phyloP scores from a whole-genome alignment of 2,329 filamentous ascomycete genomes.

The Sporothrix schenckii region DNA sequence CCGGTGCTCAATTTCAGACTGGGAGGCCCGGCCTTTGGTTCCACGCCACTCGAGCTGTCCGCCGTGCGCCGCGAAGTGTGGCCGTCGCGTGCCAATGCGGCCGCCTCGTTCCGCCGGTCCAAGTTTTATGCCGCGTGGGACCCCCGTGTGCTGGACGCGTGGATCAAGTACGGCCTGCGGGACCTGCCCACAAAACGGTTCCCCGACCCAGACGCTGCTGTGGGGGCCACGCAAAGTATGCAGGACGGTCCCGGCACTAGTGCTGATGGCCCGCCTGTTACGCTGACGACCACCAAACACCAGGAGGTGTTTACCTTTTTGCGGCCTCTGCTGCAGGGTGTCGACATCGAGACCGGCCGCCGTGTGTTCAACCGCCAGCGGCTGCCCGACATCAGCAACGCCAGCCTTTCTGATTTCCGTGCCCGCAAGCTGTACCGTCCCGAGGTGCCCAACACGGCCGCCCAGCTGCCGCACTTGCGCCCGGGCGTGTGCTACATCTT shows the following conservation, averaged over 20 bases:
- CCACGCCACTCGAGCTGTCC: constrained; percentile 61
- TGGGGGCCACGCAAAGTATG: constrained; percentile 26
- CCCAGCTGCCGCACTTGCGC: constrained; percentile 61
- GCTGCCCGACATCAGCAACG: constrained; percentile 52
- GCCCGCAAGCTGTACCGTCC: constrained; percentile 67
- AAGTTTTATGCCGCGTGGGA: constrained; percentile 86
- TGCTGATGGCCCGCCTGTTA: constrained; percentile 51
- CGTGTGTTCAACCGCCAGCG: constrained; percentile 47
- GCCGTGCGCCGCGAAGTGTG: constrained; percentile 76
- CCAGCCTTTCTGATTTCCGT: constrained; percentile 42
- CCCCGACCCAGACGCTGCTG: constrained; percentile 44
- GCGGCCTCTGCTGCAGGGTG: constrained; percentile 59
- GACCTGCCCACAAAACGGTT: constrained; percentile 66
- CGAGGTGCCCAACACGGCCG: constrained; percentile 61
- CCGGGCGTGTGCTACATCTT: constrained; percentile 72
- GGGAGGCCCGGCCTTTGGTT: constrained; percentile 44
- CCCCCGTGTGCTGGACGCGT: constrained; percentile 72
- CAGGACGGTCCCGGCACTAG: constrained; percentile 38
- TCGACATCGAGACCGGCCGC: constrained; percentile 44
- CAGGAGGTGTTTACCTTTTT: constrained; percentile 84
- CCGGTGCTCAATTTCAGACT: constrained; percentile 73
- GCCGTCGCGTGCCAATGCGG: constrained; percentile 74
- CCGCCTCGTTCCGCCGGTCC: constrained; percentile 65
- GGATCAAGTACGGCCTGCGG: constrained; percentile 75
- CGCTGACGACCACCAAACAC: constrained; percentile 79